A percentile compares a stretch with the other conserved stretches of the same genome.
Evolutionary conservation across 768 basidiomycete genomes (phyloP).

Genomic region (Psilocybe tampanensis): DNA sequence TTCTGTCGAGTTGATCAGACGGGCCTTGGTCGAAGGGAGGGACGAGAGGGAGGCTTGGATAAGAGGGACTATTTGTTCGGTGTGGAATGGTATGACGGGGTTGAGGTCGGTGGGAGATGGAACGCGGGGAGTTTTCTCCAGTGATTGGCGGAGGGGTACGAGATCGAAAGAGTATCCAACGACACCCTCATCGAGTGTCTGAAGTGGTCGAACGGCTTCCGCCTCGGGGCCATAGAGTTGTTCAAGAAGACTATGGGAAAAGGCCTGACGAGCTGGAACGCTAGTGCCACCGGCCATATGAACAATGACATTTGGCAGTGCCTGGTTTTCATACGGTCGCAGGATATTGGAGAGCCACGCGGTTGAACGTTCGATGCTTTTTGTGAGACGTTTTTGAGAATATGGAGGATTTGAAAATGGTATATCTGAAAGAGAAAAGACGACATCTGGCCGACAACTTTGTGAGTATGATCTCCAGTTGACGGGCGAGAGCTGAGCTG

Average conservation of each 20-base stretch:
- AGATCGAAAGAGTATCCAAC: slow-evolving; percentile 75
- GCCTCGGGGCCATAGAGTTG: slow-evolving; percentile 57
- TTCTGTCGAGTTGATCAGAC: slow-evolving; percentile 54
- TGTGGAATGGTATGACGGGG: slow-evolving; percentile 11
- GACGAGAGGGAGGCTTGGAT: slow-evolving; percentile 60
- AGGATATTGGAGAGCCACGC: slow-evolving; percentile 67
- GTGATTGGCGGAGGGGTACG: slow-evolving; percentile 42
- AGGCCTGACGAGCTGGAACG: slow-evolving; percentile 60
- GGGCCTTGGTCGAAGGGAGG: slow-evolving; percentile 59
- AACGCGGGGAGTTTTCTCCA: slow-evolving; percentile 21
- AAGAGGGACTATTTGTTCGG: slow-evolving; percentile 36
- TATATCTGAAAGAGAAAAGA: slow-evolving; percentile 70
- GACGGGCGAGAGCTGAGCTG: slow-evolving; percentile 48
- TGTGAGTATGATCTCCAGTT: slow-evolving; percentile 58
- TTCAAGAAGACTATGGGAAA: slow-evolving; percentile 60
- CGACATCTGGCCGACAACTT: slow-evolving; percentile 66
- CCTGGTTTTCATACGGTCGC: slow-evolving; percentile 11
- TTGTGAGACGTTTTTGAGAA: slow-evolving; percentile 79
- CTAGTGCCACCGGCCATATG: slow-evolving; percentile 69
- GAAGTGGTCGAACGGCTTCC: slow-evolving; percentile 48
- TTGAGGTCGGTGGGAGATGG: slow-evolving; percentile 6
- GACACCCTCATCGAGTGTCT: slow-evolving; percentile 67
- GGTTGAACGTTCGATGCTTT: slow-evolving; percentile 70
- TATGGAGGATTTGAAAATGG: slow-evolving; percentile 66
- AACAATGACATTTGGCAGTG: slow-evolving; percentile 55